Percentiles rank a stretch among this genome's conserved stretches.
phyloP scores from a whole-genome alignment of 1,284 basidiomycete species.

The Boletus coffeatus region DNA sequence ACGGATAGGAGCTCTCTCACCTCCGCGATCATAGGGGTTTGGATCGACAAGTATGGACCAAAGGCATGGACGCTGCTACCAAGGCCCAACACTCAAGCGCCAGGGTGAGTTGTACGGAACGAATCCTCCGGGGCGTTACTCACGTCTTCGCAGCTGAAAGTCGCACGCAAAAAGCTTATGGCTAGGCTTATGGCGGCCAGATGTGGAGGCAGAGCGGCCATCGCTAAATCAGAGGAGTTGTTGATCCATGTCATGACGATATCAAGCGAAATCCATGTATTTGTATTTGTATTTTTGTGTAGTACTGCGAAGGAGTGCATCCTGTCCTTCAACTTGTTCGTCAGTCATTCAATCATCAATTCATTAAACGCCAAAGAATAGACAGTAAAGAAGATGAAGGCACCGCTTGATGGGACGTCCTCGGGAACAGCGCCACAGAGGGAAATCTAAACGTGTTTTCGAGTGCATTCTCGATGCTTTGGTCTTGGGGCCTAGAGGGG shows the following conservation, averaged over 20 bases:
- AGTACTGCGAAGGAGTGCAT: too few relatives aligned
- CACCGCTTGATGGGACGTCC: too few relatives aligned
- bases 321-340: too few relatives aligned
- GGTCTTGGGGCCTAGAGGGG: too few relatives aligned
- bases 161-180: conserved; percentile 6
- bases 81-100: conserved; percentile 13
- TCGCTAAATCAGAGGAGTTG: conserved; percentile 3
- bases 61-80: conserved; percentile 18
- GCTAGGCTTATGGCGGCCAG: conserved; percentile 11
- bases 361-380: too few relatives aligned
- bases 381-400: too few relatives aligned
- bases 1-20: neutral
- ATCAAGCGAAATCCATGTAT: too few relatives aligned
- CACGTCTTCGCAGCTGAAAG: conserved; percentile 14
- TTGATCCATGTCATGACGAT: neutral
- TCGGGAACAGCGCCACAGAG: too few relatives aligned
- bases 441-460: too few relatives aligned
- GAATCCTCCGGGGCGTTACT: neutral
- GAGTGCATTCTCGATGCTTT: too few relatives aligned
- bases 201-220: neutral
- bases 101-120: conserved; percentile 17
- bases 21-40: conserved; percentile 14
- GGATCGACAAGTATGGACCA: conserved; percentile 23
- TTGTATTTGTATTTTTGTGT: too few relatives aligned
- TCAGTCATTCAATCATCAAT: too few relatives aligned